Base-by-base conservation (phyloP, 208 protist species). In the Crithidia brevicula region DNA sequence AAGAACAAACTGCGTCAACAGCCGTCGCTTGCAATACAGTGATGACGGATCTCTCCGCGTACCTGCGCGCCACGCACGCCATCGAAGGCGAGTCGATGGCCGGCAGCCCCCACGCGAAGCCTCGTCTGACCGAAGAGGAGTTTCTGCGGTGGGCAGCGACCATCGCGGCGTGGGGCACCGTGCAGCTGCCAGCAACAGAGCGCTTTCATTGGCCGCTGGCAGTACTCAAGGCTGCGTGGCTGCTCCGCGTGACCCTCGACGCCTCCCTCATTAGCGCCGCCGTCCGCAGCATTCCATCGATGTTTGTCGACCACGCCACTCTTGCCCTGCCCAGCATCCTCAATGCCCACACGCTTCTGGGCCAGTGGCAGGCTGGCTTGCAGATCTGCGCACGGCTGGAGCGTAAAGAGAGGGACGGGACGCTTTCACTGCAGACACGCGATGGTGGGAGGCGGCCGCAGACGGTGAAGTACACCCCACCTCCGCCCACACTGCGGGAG, bases 141-240 rank as follows among this genome's bases (percentile, higher is more conserved):
- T 69, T 72, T 42, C 58, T 77, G 45, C 63, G 51, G 31, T 42
- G 13, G 1, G 42, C 81, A 1, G 72, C 77, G 0, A 42, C 58
- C 31, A 23, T 77, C 7, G 30, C 40, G 6, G 61, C 81, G 4
- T 54, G 50, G 31, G 81, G 76, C 3, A 33, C 54, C 3, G 51
- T 82, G 49, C 70, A 67, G 43, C 63, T 79, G 11, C 58, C 64
- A 4, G 18, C 54, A 6, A 38, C 67, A 5, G 43, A 71, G 53
- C 67, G 70, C n/a, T 77, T 67, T 47, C 53, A 69, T 27, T 74
- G 75, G 63, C 58, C 67, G 23, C 65, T 81, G 8, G 73, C 72
- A 7, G 72, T 78, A 28, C 62, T 83, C 3, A 59, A 70, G 53
- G 50, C 60, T 1, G 57, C 62, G 4, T 60, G 49, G 16, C 40